Base-by-base conservation (phyloP, 2,329 filamentous ascomycete genomes). In the Aureobasidium namibiae region DNA sequence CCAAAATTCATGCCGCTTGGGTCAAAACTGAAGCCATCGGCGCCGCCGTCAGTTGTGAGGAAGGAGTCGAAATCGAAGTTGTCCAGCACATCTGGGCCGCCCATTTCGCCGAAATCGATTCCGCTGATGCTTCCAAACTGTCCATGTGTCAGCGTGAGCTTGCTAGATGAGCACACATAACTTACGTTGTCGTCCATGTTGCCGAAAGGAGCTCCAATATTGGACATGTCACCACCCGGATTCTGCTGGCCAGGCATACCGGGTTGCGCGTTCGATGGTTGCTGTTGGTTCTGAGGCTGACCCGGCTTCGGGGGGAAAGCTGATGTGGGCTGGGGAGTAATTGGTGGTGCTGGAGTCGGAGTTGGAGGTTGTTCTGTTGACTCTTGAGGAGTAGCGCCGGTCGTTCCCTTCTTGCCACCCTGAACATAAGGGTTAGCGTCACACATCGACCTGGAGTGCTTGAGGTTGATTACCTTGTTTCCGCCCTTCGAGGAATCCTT, bases 11-110 rank as follows among this genome's bases (percentile, higher is more conserved):
- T 67, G 29, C 54, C 54, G 60, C 68, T 68, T 49, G 71, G 70
- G 59, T 73, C 70, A 60, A 74, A 73, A 9, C 62, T 64, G 41
- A 76, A 71, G 10, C 65, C 69, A 38, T 64, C 66, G 24, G 67
- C 74, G 63, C 80, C 80, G 39, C 76, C 75, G 41, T 73, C 74
- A 29, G 79, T 82, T 66, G 85, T 83, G 56, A 87, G 74, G 74
- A 86, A 87, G 16, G 80, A 82, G 67, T 86, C 84, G 68, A 87
- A 87, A 70, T 87, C 83, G 68, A 87, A 86, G 80, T 80, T 73
- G 75, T 84, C 66, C 76, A 83, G 76, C 79, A 89, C 80, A 84
- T 90, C 77, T 81, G 80, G 60, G 75, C 81, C 70, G 75, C 77
- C 77, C 78, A 76, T 70, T 65, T 65, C 62, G 26, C 26, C 26